These are phyloP conservation scores for Colletotrichum costaricense DNA, from an alignment of 2,329 filamentous ascomycete genomes.

Conservation along the genomic window DNA sequence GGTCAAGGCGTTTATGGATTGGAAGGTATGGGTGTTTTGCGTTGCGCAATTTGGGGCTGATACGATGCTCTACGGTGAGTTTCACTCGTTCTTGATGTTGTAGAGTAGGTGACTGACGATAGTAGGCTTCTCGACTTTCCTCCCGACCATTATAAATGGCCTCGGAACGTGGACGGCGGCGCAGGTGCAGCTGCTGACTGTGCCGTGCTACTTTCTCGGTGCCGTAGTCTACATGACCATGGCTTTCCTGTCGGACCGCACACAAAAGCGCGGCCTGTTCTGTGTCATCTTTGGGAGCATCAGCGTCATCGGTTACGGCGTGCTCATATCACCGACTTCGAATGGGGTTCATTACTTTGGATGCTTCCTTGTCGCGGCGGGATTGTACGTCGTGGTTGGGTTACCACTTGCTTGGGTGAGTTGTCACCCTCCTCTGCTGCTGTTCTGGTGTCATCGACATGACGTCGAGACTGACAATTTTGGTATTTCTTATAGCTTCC, in stretches of 20 bases:
- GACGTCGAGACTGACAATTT: not conserved
- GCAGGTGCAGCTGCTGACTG: slow-evolving; percentile 71
- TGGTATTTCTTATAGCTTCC: slow-evolving; percentile 53
- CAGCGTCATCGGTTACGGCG: slow-evolving; percentile 67
- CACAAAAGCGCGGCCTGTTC: slow-evolving; percentile 66
- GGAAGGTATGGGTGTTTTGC: slow-evolving; percentile 80
- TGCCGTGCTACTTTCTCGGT: slow-evolving; percentile 73
- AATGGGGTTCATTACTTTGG: slow-evolving; percentile 54
- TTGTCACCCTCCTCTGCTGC: not conserved
- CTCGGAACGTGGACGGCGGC: slow-evolving; percentile 64
- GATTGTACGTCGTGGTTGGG: slow-evolving; percentile 72
- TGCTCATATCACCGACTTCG: slow-evolving; percentile 63
- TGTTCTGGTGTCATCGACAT: too few relatives aligned
- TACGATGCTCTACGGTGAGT: slow-evolving; percentile 76
- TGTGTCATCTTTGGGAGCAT: slow-evolving; percentile 62
- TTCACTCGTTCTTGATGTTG: not conserved
- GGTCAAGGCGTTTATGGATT: slow-evolving; percentile 75
- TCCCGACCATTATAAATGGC: slow-evolving; percentile 72
- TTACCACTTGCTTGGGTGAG: slow-evolving; percentile 66
- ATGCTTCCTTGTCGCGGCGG: slow-evolving; percentile 80
- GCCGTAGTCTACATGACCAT: slow-evolving; percentile 75
- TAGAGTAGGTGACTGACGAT: not conserved
- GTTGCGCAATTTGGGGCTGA: slow-evolving; percentile 78
- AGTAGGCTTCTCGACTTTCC: slow-evolving; percentile 68
- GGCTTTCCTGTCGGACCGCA: slow-evolving; percentile 75